Evolutionary conservation across 2,329 filamentous ascomycete species (phyloP).

Genomic region (Pseudodiploospora longispora): DNA sequence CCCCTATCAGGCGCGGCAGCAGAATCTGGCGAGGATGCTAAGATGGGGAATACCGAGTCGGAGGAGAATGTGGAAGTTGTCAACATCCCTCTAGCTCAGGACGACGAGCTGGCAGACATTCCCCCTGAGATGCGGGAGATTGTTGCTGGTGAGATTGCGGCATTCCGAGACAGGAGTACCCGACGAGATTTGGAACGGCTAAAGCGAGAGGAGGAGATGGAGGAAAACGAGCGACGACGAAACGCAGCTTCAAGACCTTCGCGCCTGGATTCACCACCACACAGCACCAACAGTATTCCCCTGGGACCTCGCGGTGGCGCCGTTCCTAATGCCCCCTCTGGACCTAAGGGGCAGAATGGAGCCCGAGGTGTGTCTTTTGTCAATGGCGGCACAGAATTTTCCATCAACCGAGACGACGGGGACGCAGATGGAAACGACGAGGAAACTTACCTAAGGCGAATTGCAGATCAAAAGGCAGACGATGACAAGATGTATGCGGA

Average conservation of each 20-base stretch:
- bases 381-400: conserved; percentile 58
- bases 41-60: conserved; percentile 58
- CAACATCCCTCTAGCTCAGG: conserved; percentile 77
- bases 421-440: conserved; percentile 82
- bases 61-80: conserved; percentile 73
- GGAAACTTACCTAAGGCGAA: conserved; percentile 67
- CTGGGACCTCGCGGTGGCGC: conserved; percentile 32
- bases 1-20: conserved; percentile 40
- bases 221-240: conserved; percentile 71
- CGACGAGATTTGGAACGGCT: conserved; percentile 82
- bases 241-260: conserved; percentile 55
- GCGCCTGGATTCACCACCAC: conserved; percentile 64
- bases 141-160: conserved; percentile 86
- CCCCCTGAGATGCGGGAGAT: conserved; percentile 93
- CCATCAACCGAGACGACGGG: conserved; percentile 65
- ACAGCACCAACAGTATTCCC: conserved; percentile 50
- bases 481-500: conserved; percentile 75
- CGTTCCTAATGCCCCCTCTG: conserved; percentile 66
- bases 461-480: conserved; percentile 65
- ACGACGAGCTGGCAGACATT: conserved; percentile 93
- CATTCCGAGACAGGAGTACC: conserved; percentile 87
- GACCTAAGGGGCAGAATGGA: conserved; percentile 58
- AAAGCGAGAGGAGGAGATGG: conserved; percentile 83
- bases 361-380: conserved; percentile 62
- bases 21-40: conserved; percentile 58